Evolutionary conservation across 306 rosid species (phyloP), one percentile per base, ranked within the genome.

Genomic region (Corylus americana): DNA sequence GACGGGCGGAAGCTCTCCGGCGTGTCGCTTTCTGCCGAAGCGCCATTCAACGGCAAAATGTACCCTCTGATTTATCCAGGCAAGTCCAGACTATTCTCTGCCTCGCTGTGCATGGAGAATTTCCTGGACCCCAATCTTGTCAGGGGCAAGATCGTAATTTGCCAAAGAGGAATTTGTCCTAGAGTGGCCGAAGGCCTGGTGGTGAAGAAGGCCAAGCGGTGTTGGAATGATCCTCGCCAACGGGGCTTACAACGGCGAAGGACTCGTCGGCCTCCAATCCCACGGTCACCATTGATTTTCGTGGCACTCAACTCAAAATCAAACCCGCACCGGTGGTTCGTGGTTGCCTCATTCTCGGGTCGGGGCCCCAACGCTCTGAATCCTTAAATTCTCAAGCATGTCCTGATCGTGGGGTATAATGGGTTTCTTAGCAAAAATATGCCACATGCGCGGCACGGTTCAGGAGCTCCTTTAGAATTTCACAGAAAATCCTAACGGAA

Each of bases 201-300:
- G 25, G 98, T 94, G 82, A 87, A 83, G 87, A 91, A 88, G 77
- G 94, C 98, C 0, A 97, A n/a, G 98, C 0, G 98, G 97, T 0
- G 86, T 94, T 1, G 98, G 98, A 55, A 94, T 94, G 98, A 89
- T 94, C 61, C 86, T 94, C 0, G 92, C 98, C 0, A 94, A 91
- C 70, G 97, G 94, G 71, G 66, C 84, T 29, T 87, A 94, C 4
- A 90, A 87, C 68, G 98, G 98, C 7, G 98, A 92, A 79, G 98
- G 97, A 4, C 83, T 94, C 0, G 97, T 94, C 20, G 94, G 93
- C 2, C 1, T 1, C 42, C 0, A 84, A 84, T 27, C 93, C 98
- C 8, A 89, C 86, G 0, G 98, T 97, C 1, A 94, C 98, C 0
- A 81, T 94, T 16, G 86, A 88, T 77, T 94, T 92, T 79, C 83